A percentile compares a stretch with the other conserved stretches of the same genome.
phyloP scores from a whole-genome alignment of 108 stramenopile species.

The Skeletonema menzelii region DNA sequence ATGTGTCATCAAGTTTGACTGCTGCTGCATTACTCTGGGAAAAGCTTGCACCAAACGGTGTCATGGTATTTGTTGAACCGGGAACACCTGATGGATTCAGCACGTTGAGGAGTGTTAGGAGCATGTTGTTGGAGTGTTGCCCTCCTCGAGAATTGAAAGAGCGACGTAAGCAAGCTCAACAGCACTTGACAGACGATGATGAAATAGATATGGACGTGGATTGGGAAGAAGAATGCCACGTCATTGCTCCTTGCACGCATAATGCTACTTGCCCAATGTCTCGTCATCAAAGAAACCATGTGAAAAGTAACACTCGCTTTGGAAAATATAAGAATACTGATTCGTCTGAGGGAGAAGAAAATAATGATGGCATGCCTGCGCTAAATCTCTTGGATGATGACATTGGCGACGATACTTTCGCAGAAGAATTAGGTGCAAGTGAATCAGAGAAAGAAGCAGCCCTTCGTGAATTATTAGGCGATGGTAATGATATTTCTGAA shows the following conservation, averaged over 20 bases:
- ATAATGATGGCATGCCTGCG: background rate
- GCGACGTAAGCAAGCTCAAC: constrained; percentile 19
- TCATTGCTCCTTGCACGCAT: constrained; percentile 87
- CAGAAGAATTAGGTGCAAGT: constrained; percentile 10
- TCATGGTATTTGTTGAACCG: constrained; percentile 82
- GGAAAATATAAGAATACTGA: constrained; percentile 28
- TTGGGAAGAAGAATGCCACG: constrained; percentile 62
- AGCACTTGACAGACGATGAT: background rate
- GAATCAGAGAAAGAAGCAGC: constrained; percentile 30
- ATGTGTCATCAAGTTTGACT: constrained; percentile 55
- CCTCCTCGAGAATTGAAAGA: constrained; percentile 50
- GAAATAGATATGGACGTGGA: background rate
- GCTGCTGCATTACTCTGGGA: constrained; percentile 73
- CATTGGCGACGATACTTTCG: constrained; percentile 10
- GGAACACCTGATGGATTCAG: constrained; percentile 89
- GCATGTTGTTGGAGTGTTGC: constrained; percentile 82
- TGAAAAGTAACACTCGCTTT: constrained; percentile 37
- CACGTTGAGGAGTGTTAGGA: constrained; percentile 67
- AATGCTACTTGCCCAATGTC: constrained; percentile 80
- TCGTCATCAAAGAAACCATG: constrained; percentile 59
- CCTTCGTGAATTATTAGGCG: constrained; percentile 12
- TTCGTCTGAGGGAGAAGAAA: constrained; percentile 18
- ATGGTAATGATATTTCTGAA: constrained; percentile 15
- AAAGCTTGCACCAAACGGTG: constrained; percentile 66
- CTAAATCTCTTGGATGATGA: background rate